Evolutionary conservation across 2,329 filamentous ascomycete genomes (phyloP), one percentile per base, ranked within the genome.

Genomic region (Colletotrichum tofieldiae): DNA sequence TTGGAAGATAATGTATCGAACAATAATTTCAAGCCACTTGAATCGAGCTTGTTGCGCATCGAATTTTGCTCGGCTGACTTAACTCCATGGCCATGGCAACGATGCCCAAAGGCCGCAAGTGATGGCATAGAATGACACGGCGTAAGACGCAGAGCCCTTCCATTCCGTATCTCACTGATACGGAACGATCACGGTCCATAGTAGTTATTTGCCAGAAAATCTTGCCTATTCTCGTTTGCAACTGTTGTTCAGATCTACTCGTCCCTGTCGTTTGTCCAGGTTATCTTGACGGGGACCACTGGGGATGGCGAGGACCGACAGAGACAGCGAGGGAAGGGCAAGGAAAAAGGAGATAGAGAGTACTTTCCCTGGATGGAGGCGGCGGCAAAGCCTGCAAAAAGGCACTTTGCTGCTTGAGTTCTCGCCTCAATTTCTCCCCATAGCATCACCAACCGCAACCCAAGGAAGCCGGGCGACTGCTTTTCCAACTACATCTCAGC

Each of bases 11-110:
- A 3, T 51, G 14, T 41, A 52, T 32, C 5, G 20, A 49, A 9
- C 8, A 52, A n/a, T 26, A 20, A 1, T 16, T 20, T 20, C 0
- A 4, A 20, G 11, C 8, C 0, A n/a, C 16, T 1, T 9, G 3
- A 6, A 9, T 18, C 20, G 6, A 23, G 1, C 6, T 5, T 11
- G 5, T 2, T 23, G 14, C 23, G 11, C 12, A 16, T 3, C 12
- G 11, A 16, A 4, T 5, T 26, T 12, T 23, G 2, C 1, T 39
- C 1, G 4, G 2, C 1, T 9, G 1, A 16, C 6, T 14, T 6
- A 9, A 14, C 7, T 2, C 9, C 7, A 7, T 6, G 14, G 16
- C 11, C 5, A 26, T 20, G 2, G 3, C n/a, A 26, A 26, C 3
- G 35, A 37, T 37, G 35, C 11, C 35, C 11, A 37, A 37, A 37